phyloP scores from a whole-genome alignment of 305 asterid species.

The Plantago lanceolata region DNA sequence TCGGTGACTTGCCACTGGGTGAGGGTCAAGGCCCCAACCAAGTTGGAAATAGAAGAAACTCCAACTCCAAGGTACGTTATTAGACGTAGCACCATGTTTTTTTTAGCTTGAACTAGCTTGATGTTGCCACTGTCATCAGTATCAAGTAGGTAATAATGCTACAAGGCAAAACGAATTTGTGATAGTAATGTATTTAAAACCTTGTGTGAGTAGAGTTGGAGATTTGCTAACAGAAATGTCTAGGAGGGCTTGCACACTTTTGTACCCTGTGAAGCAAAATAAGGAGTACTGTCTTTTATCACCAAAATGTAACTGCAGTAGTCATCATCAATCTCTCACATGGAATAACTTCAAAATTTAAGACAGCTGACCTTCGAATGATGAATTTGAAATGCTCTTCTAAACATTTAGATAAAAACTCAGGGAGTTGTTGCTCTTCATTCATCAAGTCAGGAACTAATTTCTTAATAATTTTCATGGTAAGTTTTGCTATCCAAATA shows the following conservation, averaged over 20 bases:
- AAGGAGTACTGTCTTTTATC: too few species aligned
- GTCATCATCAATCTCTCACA: not conserved
- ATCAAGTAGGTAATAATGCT: not conserved
- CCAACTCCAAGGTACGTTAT: not conserved
- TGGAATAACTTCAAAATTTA: not conserved
- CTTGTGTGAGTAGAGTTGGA: too few species aligned
- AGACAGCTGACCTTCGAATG: not conserved
- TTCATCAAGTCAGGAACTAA: not conserved
- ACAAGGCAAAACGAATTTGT: not conserved
- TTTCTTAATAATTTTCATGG: not conserved
- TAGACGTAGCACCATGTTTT: not conserved
- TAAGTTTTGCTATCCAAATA: not conserved
- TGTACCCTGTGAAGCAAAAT: too few species aligned
- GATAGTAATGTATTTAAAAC: not conserved
- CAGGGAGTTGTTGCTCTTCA: not conserved
- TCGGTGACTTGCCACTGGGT: not conserved
- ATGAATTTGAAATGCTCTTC: not conserved
- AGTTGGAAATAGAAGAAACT: not conserved
- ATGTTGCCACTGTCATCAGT: not conserved
- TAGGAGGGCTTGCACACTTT: not conserved
- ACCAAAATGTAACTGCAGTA: not conserved
- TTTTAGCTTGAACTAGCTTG: not conserved
- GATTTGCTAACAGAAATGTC: too few species aligned
- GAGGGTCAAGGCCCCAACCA: not conserved
- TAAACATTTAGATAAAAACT: too few species aligned